phyloP scores from a whole-genome alignment of 345 rosid species.

The Brassica incana region DNA sequence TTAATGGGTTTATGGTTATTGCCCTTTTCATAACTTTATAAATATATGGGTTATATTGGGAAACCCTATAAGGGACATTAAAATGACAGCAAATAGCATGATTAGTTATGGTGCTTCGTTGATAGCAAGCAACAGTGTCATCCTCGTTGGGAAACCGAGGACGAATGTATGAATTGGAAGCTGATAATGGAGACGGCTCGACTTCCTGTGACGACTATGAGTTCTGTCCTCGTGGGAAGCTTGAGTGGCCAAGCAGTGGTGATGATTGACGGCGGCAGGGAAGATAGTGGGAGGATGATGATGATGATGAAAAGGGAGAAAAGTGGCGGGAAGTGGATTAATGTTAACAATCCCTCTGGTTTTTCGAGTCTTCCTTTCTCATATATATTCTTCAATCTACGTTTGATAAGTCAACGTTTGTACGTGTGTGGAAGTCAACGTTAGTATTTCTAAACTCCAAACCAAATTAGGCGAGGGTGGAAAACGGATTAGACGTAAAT shows the following conservation, averaged over 20 bases:
- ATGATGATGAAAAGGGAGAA: slow-evolving; percentile 22
- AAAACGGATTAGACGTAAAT: not conserved
- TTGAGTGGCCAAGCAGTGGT: slow-evolving; percentile 32
- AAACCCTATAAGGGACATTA: too few relatives aligned
- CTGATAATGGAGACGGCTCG: slow-evolving; percentile 26
- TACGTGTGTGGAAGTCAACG: not conserved
- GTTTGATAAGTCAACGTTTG: not conserved
- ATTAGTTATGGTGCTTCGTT: too few relatives aligned
- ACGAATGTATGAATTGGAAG: too few relatives aligned
- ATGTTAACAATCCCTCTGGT: slow-evolving; percentile 23
- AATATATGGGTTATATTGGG: too few relatives aligned
- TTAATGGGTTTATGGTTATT: too few relatives aligned
- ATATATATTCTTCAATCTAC: slow-evolving; percentile 20
- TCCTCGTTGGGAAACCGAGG: too few relatives aligned
- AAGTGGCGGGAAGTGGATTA: slow-evolving; percentile 33
- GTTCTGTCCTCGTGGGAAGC: slow-evolving; percentile 37
- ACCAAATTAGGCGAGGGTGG: not conserved
- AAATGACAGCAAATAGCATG: too few relatives aligned
- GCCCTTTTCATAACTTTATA: too few relatives aligned
- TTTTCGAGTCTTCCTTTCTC: slow-evolving; percentile 38
- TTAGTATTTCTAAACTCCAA: not conserved
- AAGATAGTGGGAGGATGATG: slow-evolving; percentile 17
- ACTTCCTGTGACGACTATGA: slow-evolving; percentile 42
- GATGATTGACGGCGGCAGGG: slow-evolving; percentile 31
- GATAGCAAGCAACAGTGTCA: too few relatives aligned